Evolutionary conservation across 1,284 basidiomycete genomes (phyloP), one percentile per base, ranked within the genome.

Genomic region (Cryptococcus deneoformans): DNA sequence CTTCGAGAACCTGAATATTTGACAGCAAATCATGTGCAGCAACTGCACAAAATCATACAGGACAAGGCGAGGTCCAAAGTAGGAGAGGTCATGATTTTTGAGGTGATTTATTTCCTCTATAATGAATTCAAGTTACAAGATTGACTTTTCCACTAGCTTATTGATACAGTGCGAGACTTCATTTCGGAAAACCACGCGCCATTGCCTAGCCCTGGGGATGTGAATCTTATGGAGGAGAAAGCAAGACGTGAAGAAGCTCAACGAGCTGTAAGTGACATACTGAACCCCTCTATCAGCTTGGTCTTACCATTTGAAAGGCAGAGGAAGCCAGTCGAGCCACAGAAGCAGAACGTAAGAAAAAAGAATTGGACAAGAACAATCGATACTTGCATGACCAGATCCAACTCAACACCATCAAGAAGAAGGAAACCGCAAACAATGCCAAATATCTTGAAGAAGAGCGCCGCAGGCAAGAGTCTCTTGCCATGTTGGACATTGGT

Each of bases 201-300:
- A 1, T 54, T 77, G 24, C 70, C 76, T 6, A 70, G 63, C 44
- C 59, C 65, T 0, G 69, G 70, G 11, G 71, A 69, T 43, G 73
- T 71, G 6, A 75, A 70, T 11, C 58, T 79, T 36, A 72, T 77
- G 70, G 78, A 77, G 46, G 71, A 76, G 62, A 76, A 73, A 64
- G 74, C 75, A 5, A 59, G 70, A 36, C 60, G 78, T 37, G 78
- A 77, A 53, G 74, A 76, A 34, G 75, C 72, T 12, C 62, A 77
- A 55, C 54, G 65, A 58, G 71, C 72, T 5, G 78, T 78, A 51
- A 64, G 74, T 70, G 4, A 4, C 5, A 2, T 34, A 10, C 29
- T 8, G 29, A 20, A 14, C 12, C 14, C 46, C 11, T 34, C 39
- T 34, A 40, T 6, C 24, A 34, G 46, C 44, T 12, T 24, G 12